A percentile compares a stretch with the other conserved stretches of the same genome.
These are phyloP conservation scores for Aegilops bicornis DNA, from an alignment of 176 grass and related monocot genomes.

Conservation along the genomic window DNA sequence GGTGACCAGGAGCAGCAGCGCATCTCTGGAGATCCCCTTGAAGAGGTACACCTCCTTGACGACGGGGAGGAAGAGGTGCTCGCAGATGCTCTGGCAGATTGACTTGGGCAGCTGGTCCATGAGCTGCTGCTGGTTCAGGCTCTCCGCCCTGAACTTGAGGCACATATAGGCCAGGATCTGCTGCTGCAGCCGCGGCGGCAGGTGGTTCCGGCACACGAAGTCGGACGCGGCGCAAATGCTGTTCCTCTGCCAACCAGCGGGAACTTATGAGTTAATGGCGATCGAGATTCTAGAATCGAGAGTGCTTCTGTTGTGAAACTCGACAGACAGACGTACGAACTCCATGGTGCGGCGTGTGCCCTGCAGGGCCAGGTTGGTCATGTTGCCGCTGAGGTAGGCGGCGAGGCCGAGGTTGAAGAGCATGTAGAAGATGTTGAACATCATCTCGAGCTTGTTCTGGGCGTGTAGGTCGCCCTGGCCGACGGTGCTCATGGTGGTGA, in stretches of 20 bases:
- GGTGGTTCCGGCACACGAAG: slow-evolving; percentile 78
- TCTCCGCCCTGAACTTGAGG: slow-evolving; percentile 93
- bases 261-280: too few relatives aligned
- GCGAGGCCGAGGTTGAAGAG: slow-evolving; percentile 93
- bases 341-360: slow-evolving; percentile 96
- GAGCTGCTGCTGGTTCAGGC: slow-evolving; percentile 92
- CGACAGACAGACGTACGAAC: slow-evolving; percentile 52
- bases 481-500: slow-evolving; percentile 97
- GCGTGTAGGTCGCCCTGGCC: slow-evolving; percentile 95
- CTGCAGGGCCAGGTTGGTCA: slow-evolving; percentile 98
- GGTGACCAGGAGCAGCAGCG: slow-evolving; percentile 62
- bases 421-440: slow-evolving; percentile 99
- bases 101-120: slow-evolving; percentile 93
- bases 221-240: slow-evolving; percentile 75
- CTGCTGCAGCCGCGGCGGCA: slow-evolving; percentile 77
- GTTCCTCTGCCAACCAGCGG: slow-evolving; percentile 55
- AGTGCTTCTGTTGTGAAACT: too few relatives aligned
- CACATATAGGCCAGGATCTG: slow-evolving; percentile 95
- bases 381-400: slow-evolving; percentile 93
- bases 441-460: slow-evolving; percentile 90
- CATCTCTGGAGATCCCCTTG: slow-evolving; percentile 63
- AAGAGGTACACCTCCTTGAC: slow-evolving; percentile 93
- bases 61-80: slow-evolving; percentile 79
- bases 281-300: too few relatives aligned
- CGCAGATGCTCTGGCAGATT: slow-evolving; percentile 94